Conservation (phyloP, 345 rosid species). For the Eucalyptus sp. region DNA sequence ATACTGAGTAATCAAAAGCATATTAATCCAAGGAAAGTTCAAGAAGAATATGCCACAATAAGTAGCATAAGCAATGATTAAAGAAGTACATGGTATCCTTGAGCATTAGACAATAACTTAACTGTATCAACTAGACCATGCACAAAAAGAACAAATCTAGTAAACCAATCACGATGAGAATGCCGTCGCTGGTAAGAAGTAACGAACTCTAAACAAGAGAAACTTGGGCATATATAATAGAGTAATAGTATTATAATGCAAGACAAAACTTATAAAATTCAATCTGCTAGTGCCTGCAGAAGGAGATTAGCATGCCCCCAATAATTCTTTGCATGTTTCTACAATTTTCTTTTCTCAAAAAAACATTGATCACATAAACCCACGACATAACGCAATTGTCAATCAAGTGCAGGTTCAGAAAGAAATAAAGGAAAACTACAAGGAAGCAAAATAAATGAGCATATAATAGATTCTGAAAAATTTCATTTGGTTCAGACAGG, state of each 20-base stretch:
- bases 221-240: not conserved
- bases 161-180: not conserved
- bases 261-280: not conserved
- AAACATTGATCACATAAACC: not conserved
- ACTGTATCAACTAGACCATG: not conserved
- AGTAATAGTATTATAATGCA: not conserved
- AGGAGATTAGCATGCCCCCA: not conserved
- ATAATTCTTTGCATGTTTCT: not conserved
- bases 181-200: not conserved
- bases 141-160: not conserved
- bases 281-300: not conserved
- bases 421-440: not conserved
- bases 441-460: not conserved
- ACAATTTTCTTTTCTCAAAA: not conserved
- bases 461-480: not conserved
- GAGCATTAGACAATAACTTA: not conserved
- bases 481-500: not conserved
- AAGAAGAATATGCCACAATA: not conserved
- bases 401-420: not conserved
- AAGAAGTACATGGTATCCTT: not conserved
- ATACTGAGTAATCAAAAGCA: not conserved
- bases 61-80: not conserved
- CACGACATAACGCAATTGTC: not conserved
- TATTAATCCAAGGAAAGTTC: not conserved
- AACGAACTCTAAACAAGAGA: not conserved